Evolutionary conservation across 2,329 filamentous ascomycete genomes (phyloP), one percentile per base, ranked within the genome.

Genomic region (Fusarium decemcellulare): DNA sequence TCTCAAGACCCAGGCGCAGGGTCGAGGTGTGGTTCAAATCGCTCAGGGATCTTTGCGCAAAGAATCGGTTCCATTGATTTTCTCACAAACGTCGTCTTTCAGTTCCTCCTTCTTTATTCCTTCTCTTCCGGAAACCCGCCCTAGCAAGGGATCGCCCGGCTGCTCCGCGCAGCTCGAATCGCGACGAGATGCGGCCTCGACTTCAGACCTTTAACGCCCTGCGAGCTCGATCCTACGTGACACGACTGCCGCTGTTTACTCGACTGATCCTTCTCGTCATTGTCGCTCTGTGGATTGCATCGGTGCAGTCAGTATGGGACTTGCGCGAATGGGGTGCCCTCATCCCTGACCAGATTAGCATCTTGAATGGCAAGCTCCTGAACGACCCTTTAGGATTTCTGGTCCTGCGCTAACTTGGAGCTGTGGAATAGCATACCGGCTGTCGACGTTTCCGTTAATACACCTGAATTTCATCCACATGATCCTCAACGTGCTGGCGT

Each of bases 371-470:
- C 96, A 85, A 62, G 68, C 57, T 58, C 34, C 32, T 23, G 43
- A 9, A 40, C 46, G 34, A n/a, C 12, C 50, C 30, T 23, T 36
- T 16, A 39, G 15, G n/a, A 29, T 18, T 37, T 8, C 9, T n/a
- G 36, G 15, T 29, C 18, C 16, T 9, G 27, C 40, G 18, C 63
- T 73, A 51, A 74, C 55, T 1, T 36, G 18, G 50, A 27, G 23
- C 54, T 12, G 5, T 16, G 15, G 42, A 37, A 55, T 78, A 97
- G 95, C 97, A 83, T 95, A 98, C 81, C 91, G 96, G 65, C 87
- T 97, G 37, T 98, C 97, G 78, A 97, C 95, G 1, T 99, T 94
- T 77, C 94, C 95, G 1, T 84, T 99, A 60, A 90, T 98, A 64
- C 96, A 99, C 78, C 80, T 90, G 46, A 92, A 92, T 74, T 87